Base-by-base conservation (phyloP, 331 rosid genomes). In the Dryas integrifolia region DNA sequence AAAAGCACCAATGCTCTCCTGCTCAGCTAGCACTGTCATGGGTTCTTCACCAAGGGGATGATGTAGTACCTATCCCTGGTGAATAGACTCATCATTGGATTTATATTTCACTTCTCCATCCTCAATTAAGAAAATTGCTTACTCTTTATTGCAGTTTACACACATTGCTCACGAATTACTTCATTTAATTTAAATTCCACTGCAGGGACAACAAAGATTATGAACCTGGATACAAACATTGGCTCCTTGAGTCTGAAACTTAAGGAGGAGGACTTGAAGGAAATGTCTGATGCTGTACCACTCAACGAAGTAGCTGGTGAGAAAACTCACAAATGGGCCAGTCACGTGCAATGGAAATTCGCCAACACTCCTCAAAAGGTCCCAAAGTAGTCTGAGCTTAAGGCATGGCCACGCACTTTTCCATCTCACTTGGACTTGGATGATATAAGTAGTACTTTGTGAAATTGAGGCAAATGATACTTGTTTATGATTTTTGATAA, bases 1-100 rank as follows among this genome's bases (percentile, higher is more conserved):
- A 43, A 64, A 89, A 77, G 56, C 83, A 84, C 38, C 43, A 57
- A 6, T 72, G 78, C 76, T 58, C 74, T 48, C 70, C 96, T 73
- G 87, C 83, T 49, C 83, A 85, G 41, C 78, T 82, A n/a, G 85
- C 89, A 1, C 64, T 82, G 2, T 73, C 83, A 55, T 89, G 90
- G 92, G 72, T 87, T 49, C 86, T 89, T 61, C 79, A 78, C 0
- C 86, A 82, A 77, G 92, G 90, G 47, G 45, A 87, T 5, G 96
- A 85, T 49, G 82, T 87, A 30, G 86, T 75, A 15, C 96, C 96
- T 40, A 87, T 89, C 43, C 96, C 96, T 56, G 96, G 85, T 86
- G 47, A 76, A 83, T 76, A 24, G 1, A 58, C 43, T 26, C 18
- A 2, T 51, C 35, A 30, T 30, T 30, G 35, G 35, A 30, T 30